Conservation (phyloP, 2,329 filamentous ascomycete species). For the Xylariaceae sp. region DNA sequence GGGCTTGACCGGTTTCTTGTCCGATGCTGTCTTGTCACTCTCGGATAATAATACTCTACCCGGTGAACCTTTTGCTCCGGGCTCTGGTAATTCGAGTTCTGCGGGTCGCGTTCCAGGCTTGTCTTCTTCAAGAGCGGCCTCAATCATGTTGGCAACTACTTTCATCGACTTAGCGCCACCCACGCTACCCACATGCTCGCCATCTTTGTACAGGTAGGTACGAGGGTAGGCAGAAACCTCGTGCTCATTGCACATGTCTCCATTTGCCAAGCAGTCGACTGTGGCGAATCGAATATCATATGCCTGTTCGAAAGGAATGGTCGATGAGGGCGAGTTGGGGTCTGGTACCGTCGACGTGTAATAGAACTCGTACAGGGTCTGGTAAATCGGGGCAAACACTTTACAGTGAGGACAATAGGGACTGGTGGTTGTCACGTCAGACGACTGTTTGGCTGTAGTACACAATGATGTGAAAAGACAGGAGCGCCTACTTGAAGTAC, state of each 20-base stretch:
- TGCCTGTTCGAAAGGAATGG: conserved; percentile 60
- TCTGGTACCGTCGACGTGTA: conserved; percentile 71
- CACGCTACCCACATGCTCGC: conserved; percentile 58
- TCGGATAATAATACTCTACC: conserved; percentile 26
- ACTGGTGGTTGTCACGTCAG: conserved; percentile 34
- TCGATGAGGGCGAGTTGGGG: conserved; percentile 47
- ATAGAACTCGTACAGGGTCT: conserved; percentile 94
- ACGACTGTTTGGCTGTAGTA: background rate
- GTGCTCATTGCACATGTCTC: conserved; percentile 67
- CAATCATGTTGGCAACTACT: conserved; percentile 63
- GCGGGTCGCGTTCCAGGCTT: conserved; percentile 75
- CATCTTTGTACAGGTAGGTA: conserved; percentile 75
- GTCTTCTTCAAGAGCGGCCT: conserved; percentile 68
- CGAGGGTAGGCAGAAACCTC: conserved; percentile 68
- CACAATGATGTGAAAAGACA: background rate
- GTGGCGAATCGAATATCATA: conserved; percentile 87
- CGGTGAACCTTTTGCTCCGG: conserved; percentile 53
- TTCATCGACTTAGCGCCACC: conserved; percentile 64
- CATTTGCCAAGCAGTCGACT: conserved; percentile 80
- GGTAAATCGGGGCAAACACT: conserved; percentile 75
- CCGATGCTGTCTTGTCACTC: conserved; percentile 20
- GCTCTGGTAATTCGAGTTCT: conserved; percentile 62
- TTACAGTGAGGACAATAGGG: conserved; percentile 68
- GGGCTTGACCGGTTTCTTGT: conserved; percentile 45
- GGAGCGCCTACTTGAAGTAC: conserved; percentile 57